Conservation (phyloP, 495 filamentous ascomycete species). For the Delitschia confertaspora region DNA sequence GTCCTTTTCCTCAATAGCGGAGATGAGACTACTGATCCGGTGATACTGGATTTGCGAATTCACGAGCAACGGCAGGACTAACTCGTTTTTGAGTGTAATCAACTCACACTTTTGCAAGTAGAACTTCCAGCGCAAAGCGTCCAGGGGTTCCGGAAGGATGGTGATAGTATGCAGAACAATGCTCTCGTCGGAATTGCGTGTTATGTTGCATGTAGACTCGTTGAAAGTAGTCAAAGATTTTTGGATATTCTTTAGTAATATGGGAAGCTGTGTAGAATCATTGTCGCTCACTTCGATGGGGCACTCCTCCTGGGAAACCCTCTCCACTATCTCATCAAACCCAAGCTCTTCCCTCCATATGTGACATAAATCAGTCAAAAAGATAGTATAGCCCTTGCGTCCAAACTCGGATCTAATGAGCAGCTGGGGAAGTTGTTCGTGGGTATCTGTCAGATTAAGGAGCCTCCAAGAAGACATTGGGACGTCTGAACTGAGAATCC, state of each 20-base stretch:
- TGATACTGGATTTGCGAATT: conserved; percentile 44
- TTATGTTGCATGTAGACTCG: conserved; percentile 33
- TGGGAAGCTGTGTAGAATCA: conserved; percentile 51
- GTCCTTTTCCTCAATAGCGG: conserved; percentile 66
- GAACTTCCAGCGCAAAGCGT: conserved; percentile 62
- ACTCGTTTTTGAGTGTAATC: conserved; percentile 46
- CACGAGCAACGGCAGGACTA: conserved; percentile 62
- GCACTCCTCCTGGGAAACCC: conserved; percentile 56
- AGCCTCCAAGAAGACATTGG: conserved; percentile 23
- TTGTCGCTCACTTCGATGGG: conserved; percentile 83
- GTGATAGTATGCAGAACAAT: conserved; percentile 52
- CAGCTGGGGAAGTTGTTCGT: conserved; percentile 19
- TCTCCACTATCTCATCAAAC: conserved; percentile 51
- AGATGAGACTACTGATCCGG: conserved; percentile 48
- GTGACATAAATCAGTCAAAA: conserved; percentile 73
- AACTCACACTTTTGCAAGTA: conserved; percentile 47
- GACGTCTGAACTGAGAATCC: not conserved
- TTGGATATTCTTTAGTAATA: conserved; percentile 64
- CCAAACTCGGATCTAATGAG: conserved; percentile 44
- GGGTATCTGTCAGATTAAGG: conserved; percentile 12
- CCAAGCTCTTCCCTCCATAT: conserved; percentile 74
- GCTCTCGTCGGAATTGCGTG: conserved; percentile 28
- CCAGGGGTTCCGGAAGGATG: conserved; percentile 57
- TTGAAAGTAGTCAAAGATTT: conserved; percentile 46
- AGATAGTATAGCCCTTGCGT: conserved; percentile 55